Evolutionary conservation across 805 yeast species (phyloP).

Genomic region (Saturnispora mendoncae): DNA sequence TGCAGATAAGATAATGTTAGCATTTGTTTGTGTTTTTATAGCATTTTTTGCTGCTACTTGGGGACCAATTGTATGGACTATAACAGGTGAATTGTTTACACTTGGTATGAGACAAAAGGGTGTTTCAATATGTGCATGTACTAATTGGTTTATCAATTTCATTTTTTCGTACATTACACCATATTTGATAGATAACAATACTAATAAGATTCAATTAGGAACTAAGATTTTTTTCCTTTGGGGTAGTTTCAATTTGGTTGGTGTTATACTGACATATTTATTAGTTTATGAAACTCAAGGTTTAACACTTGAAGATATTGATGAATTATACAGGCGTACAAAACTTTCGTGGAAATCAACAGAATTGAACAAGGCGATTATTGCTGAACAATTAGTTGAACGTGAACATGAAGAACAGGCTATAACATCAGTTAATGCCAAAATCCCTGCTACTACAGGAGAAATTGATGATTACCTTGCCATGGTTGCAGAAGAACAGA

Average conservation of each 20-base stretch:
- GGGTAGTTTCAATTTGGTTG: slow-evolving; percentile 62
- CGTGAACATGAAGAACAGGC: background rate
- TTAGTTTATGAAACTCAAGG: slow-evolving; percentile 76
- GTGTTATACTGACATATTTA: slow-evolving; percentile 53
- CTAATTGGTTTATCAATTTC: slow-evolving; percentile 76
- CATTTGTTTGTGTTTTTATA: slow-evolving; percentile 63
- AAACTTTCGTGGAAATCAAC: slow-evolving; percentile 43
- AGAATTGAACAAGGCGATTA: slow-evolving; percentile 9
- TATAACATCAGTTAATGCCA: background rate
- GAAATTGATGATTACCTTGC: slow-evolving; percentile 9
- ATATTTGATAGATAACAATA: slow-evolving; percentile 59
- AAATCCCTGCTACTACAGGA: background rate
- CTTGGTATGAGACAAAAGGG: slow-evolving; percentile 70
- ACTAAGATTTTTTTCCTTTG: slow-evolving; percentile 69
- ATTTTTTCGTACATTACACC: slow-evolving; percentile 70
- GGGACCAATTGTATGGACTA: slow-evolving; percentile 79
- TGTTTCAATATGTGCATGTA: slow-evolving; percentile 64
- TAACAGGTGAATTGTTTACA: slow-evolving; percentile 57
- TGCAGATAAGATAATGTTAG: slow-evolving; percentile 47
- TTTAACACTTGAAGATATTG: slow-evolving; percentile 70
- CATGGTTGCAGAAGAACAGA: slow-evolving; percentile 7
- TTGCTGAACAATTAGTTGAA: background rate
- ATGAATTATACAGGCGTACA: slow-evolving; percentile 60
- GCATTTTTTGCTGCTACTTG: slow-evolving; percentile 73
- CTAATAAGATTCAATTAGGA: slow-evolving; percentile 61